These are phyloP conservation scores for Citrus trifoliata DNA, from an alignment of 345 rosid genomes.

Conservation along the genomic window DNA sequence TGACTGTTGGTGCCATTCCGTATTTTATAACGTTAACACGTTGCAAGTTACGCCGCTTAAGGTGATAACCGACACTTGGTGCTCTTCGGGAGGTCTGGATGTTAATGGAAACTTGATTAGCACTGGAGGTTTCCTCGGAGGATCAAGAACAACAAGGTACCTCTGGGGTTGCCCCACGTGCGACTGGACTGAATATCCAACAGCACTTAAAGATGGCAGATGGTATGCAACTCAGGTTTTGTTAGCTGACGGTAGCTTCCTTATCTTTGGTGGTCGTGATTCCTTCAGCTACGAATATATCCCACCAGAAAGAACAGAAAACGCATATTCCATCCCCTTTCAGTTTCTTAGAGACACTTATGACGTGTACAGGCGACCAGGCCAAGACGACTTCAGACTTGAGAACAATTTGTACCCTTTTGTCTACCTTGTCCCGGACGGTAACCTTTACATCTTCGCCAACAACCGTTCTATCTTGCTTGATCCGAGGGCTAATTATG, in stretches of 20 bases:
- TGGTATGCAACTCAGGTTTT: slow-evolving; percentile 80
- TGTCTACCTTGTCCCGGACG: slow-evolving; percentile 30
- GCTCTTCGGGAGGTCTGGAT: slow-evolving; percentile 86
- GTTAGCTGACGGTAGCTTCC: not conserved
- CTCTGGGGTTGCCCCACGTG: slow-evolving; percentile 26
- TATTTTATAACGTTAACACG: slow-evolving; percentile 44
- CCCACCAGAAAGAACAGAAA: slow-evolving; percentile 47
- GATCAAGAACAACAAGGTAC: slow-evolving; percentile 7
- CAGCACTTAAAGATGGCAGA: slow-evolving; percentile 56
- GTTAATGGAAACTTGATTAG: slow-evolving; percentile 35
- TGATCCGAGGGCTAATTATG: slow-evolving; percentile 14
- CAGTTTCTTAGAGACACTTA: slow-evolving; percentile 50
- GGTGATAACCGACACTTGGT: slow-evolving; percentile 74
- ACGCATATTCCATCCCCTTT: slow-evolving; percentile 29
- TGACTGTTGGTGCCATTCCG: slow-evolving; percentile 76
- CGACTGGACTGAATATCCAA: slow-evolving; percentile 66
- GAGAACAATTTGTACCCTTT: slow-evolving; percentile 6
- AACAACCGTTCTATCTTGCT: slow-evolving; percentile 22
- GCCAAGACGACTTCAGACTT: not conserved
- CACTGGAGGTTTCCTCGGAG: not conserved
- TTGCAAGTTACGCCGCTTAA: not conserved
- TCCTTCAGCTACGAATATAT: not conserved
- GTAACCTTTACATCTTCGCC: slow-evolving; percentile 19
- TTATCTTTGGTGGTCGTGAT: not conserved
- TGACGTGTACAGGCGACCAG: slow-evolving; percentile 1